Conservation (phyloP, 2,329 filamentous ascomycete species). For the Chaetomiaceae sp. region DNA sequence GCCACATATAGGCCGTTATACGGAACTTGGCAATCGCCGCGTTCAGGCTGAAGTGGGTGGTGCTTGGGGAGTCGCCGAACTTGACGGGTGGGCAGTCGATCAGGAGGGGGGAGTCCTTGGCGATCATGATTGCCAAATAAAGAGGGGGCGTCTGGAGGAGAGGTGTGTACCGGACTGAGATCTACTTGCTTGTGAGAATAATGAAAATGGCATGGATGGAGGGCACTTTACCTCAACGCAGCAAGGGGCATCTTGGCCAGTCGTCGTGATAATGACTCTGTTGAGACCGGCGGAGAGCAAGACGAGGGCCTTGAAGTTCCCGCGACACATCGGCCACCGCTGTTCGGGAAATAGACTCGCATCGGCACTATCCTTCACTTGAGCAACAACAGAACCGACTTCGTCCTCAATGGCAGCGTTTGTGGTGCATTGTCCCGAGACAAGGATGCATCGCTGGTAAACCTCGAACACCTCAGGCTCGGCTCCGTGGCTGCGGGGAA, state of each 20-base stretch:
- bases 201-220: neutral
- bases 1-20: slow-evolving; percentile 72
- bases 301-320: slow-evolving; percentile 23
- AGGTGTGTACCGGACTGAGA: slow-evolving; percentile 45
- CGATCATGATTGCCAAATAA: slow-evolving; percentile 64
- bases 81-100: slow-evolving; percentile 63
- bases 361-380: neutral
- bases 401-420: neutral
- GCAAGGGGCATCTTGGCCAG: neutral
- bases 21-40: slow-evolving; percentile 65
- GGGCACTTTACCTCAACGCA: slow-evolving; percentile 3
- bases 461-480: slow-evolving; percentile 12
- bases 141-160: slow-evolving; percentile 56
- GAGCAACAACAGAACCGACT: slow-evolving; percentile 1
- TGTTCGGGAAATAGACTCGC: slow-evolving; percentile 17
- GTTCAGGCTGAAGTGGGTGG: slow-evolving; percentile 46
- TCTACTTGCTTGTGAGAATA: neutral
- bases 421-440: slow-evolving; percentile 10
- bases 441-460: slow-evolving; percentile 16
- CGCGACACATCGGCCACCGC: slow-evolving; percentile 19
- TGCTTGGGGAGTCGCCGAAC: slow-evolving; percentile 49
- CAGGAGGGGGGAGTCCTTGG: slow-evolving; percentile 62
- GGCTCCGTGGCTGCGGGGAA: neutral
- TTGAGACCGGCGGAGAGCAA: slow-evolving; percentile 19
- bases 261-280: slow-evolving; percentile 8